phyloP scores from a whole-genome alignment of 139 green algal genomes.

The Astrephomene gubernaculifera region DNA sequence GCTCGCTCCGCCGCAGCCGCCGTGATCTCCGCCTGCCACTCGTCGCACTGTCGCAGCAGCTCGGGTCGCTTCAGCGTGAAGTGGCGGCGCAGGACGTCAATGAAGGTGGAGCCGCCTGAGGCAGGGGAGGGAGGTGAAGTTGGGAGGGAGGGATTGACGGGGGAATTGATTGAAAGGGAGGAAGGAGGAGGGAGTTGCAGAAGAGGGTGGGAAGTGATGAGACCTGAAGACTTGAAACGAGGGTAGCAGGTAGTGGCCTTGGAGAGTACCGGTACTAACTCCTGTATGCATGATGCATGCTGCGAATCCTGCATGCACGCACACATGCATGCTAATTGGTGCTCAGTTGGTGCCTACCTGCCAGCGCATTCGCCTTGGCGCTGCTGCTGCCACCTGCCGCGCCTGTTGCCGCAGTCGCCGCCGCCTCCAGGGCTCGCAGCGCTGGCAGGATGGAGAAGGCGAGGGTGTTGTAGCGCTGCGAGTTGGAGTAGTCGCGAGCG shows the following conservation, averaged over 20 bases:
- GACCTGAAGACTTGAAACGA: not conserved
- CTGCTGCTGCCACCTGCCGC: not conserved
- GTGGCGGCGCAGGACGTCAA: constrained; percentile 17
- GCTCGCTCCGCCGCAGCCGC: not conserved
- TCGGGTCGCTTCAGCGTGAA: not conserved
- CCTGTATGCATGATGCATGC: not conserved
- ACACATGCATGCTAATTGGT: too few relatives aligned
- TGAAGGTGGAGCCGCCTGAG: constrained; percentile 24
- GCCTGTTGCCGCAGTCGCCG: too few relatives aligned
- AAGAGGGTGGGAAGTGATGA: not conserved
- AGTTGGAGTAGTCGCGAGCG: not conserved
- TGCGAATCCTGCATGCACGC: not conserved
- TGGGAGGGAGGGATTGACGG: not conserved
- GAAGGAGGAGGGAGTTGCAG: not conserved
- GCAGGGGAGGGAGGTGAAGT: too few relatives aligned
- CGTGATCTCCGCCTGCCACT: not conserved
- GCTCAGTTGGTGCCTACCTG: not conserved
- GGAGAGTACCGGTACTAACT: too few relatives aligned
- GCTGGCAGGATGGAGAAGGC: constrained; percentile 38
- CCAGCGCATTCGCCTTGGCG: not conserved
- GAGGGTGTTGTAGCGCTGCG: constrained; percentile 39
- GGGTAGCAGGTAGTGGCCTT: not conserved
- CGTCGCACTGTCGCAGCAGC: constrained; percentile 10
- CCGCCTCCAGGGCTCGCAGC: not conserved
- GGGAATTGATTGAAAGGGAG: not conserved